These are phyloP conservation scores for Chalciporus pseudorubinellus DNA, from an alignment of 768 basidiomycete species.

Conservation along the genomic window DNA sequence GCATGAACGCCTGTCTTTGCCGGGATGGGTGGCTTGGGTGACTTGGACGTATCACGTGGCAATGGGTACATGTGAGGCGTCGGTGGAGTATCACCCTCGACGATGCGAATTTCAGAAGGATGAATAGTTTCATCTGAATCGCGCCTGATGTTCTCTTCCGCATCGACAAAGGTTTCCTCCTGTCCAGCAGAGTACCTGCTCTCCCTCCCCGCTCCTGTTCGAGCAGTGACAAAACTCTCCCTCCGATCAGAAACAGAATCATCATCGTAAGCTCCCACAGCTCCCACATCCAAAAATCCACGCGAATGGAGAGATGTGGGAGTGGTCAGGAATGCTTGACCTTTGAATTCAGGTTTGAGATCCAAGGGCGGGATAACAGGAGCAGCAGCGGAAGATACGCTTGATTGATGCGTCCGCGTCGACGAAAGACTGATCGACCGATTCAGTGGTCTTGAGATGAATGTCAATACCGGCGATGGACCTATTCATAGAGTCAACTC, in stretches of 20 bases:
- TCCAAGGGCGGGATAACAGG: slow-evolving; percentile 61
- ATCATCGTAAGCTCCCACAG: slow-evolving; percentile 29
- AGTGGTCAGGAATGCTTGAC: slow-evolving; percentile 28
- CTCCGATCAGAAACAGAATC: slow-evolving; percentile 50
- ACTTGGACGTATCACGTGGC: slow-evolving; percentile 1
- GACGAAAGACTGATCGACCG: slow-evolving; percentile 64
- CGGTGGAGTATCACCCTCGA: slow-evolving; percentile 14
- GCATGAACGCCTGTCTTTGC: slow-evolving; percentile 12
- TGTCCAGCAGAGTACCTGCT: slow-evolving; percentile 31
- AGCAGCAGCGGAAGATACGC: slow-evolving; percentile 35
- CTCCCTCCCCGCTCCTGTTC: slow-evolving; percentile 25
- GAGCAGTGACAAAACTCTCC: slow-evolving; percentile 57
- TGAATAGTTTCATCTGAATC: slow-evolving; percentile 25
- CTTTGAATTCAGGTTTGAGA: slow-evolving; percentile 51
- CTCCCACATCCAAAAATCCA: slow-evolving; percentile 22
- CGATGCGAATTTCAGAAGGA: slow-evolving; percentile 15
- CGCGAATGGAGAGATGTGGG: slow-evolving; percentile 26
- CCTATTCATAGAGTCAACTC: no score
- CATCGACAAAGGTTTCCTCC: slow-evolving; percentile 28
- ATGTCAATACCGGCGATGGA: slow-evolving; percentile 53
- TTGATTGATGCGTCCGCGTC: slow-evolving; percentile 54
- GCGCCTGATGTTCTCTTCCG: slow-evolving; percentile 24
- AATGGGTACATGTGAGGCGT: not conserved
- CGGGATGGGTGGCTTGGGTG: slow-evolving; percentile 21
- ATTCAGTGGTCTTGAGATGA: slow-evolving; percentile 64